Percentiles rank a stretch among this genome's conserved stretches.
Evolutionary conservation across 148 eudicot genomes (phyloP).

Genomic region (Vaccinium darrowii): DNA sequence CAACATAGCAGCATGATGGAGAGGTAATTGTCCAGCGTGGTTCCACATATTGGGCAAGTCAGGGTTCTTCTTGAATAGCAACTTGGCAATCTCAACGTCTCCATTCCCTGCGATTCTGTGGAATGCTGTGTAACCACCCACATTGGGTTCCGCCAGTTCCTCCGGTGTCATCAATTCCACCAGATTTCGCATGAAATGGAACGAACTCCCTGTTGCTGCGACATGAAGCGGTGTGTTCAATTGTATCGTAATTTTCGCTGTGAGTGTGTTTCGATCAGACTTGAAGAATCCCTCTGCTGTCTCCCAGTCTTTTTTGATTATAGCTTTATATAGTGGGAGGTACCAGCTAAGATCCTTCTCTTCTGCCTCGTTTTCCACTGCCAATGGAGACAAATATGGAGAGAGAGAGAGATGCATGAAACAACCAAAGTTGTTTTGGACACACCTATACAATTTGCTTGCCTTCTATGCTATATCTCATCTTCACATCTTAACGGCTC

Average conservation of each 20-base stretch:
- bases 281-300: conserved; percentile 8
- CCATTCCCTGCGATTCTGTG: conserved; percentile 14
- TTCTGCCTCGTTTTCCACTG: not conserved
- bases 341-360: conserved; percentile 15
- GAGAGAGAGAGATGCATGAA: not conserved
- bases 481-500: no score
- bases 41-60: conserved; percentile 7
- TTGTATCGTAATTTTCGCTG: conserved; percentile 11
- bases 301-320: conserved; percentile 17
- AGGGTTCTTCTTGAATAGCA: conserved; percentile 10
- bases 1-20: conserved; percentile 22
- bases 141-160: conserved; percentile 7
- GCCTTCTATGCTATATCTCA: not conserved
- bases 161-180: conserved; percentile 16
- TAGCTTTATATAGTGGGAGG: conserved; percentile 28
- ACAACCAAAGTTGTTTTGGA: not conserved
- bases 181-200: conserved; percentile 11
- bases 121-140: conserved; percentile 10
- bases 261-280: conserved; percentile 3
- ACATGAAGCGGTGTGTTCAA: conserved; percentile 18
- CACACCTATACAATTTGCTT: not conserved
- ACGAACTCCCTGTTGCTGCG: conserved; percentile 14
- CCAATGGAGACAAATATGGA: not conserved
- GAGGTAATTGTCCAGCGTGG: not conserved
- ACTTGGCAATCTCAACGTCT: conserved; percentile 10